Base-by-base conservation (phyloP, 352 stramenopile genomes). In the Phytopythium aichiense region DNA sequence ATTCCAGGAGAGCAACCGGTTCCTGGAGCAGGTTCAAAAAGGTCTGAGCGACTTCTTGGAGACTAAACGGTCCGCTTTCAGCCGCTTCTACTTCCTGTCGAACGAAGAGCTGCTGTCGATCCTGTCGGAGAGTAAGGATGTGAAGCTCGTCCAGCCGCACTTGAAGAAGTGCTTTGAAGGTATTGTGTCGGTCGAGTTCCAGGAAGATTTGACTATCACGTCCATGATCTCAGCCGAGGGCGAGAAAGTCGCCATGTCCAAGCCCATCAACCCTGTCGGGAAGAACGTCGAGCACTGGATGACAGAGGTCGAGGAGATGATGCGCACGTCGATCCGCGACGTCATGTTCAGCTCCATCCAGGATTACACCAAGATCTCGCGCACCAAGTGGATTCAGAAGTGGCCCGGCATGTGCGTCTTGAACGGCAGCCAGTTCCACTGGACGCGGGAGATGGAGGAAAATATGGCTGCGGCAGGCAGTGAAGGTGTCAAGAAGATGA, bases 91-190 rank as follows among this genome's bases (percentile, higher is more conserved):
- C 67, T 98, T 98, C 59, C 71, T 98, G 3, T 97, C 89, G 2
- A 98, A 98, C 64, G 93, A 98, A 59, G 93, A 98, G 58, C 67
- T 98, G 57, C 74, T 98, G 4, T 96, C 88, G 7, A 97, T 98
- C 62, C 53, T 98, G 28, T 97, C 88, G 6, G 92, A 98, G 56
- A 95, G 82, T 20, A 98, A 98, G 58, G 92, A 98, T 61, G 90
- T 97, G 11, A 96, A 94, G 53, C 68, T 95, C 22, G 91, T 98
- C 20, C 91, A 97, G 60, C 92, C 92, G 4, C 93, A 98, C 51
- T 66, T 98, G 64, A 98, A 98, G 65, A 98, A 98, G 62, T 98
- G 91, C 61, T 98, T 98, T 60, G 91, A 98, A 79, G 92, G 88
- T 7, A 95, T 98, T 37, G 90, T 98, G 5, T 81, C 93, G 22